Evolutionary conservation across 306 rosid species (phyloP).

Genomic region (Sechiopsis laciniata): DNA sequence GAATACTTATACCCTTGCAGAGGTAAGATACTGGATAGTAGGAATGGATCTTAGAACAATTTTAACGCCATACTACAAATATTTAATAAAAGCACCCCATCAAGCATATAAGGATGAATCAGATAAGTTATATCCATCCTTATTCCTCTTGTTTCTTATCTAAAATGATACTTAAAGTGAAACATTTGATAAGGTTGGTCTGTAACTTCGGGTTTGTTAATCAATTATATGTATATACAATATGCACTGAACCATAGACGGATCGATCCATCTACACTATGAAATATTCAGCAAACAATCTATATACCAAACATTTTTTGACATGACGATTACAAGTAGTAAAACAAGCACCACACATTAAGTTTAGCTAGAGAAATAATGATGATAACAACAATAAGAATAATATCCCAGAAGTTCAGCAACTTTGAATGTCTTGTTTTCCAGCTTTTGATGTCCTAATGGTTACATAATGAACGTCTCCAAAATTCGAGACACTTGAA

Average conservation of each 20-base stretch:
- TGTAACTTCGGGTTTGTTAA: background rate
- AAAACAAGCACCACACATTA: background rate
- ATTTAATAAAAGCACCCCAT: background rate
- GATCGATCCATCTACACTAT: background rate
- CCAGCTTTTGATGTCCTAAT: background rate
- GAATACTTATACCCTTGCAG: background rate
- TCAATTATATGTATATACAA: background rate
- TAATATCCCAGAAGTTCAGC: background rate
- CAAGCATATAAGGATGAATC: background rate
- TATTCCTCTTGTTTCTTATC: background rate
- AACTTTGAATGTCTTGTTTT: background rate
- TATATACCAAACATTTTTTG: background rate
- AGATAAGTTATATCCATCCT: background rate
- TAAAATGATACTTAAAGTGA: background rate
- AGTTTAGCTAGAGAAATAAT: background rate
- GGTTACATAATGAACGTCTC: background rate
- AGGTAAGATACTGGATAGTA: constrained; percentile 1
- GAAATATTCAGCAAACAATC: background rate
- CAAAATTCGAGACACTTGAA: background rate
- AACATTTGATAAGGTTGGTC: background rate
- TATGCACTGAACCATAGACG: background rate
- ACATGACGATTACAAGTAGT: background rate
- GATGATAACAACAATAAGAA: background rate
- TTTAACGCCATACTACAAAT: background rate
- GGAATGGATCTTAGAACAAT: background rate